Evolutionary conservation across 208 protist species (phyloP), one percentile per base, ranked within the genome.

Genomic region (Borovskyia barvae): DNA sequence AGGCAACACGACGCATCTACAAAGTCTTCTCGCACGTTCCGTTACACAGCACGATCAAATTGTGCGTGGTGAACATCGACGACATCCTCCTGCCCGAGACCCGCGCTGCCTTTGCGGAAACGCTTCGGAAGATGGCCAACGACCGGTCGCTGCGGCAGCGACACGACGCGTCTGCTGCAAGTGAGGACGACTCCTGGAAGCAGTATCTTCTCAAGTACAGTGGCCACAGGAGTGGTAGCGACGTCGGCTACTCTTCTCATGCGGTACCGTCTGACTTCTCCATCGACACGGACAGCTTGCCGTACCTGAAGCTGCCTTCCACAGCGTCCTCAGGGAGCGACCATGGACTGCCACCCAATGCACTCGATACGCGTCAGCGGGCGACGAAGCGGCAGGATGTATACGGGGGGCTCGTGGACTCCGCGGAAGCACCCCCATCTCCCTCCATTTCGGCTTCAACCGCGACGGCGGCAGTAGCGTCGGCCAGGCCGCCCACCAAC

Each of bases 11-110:
- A 24, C 72, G 58, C 55, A 80, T 80, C 49, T 90, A 88, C 78
- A 92, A 89, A 65, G 80, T 80, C 15, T 91, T 92, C 41, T 69
- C 85, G 3, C 80, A 90, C 69, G 72, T 94, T 11, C 88, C 88
- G 0, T 55, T 94, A 35, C 83, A 92, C 57, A 81, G 76, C 53
- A 85, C 72, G n/a, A 62, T 92, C 20, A 75, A 87, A 35, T 58
- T 92, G 22, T 94, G 87, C 56, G 43, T 91, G 20, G 52, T 94
- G 19, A 80, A 94, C 71, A 56, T 94, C 22, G 40, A 60, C 4
- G 69, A 66, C 42, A 47, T 82, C 30, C 79, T 94, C 42, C 70
- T 80, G 47, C 74, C 84, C 5, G 75, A 74, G 43, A 92, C 84
- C 26, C 35, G 86, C 17, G 22, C 63, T 9, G 55, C 64, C 14